phyloP scores from a whole-genome alignment of 148 eudicot genomes.

The Hydrangea macrophylla region DNA sequence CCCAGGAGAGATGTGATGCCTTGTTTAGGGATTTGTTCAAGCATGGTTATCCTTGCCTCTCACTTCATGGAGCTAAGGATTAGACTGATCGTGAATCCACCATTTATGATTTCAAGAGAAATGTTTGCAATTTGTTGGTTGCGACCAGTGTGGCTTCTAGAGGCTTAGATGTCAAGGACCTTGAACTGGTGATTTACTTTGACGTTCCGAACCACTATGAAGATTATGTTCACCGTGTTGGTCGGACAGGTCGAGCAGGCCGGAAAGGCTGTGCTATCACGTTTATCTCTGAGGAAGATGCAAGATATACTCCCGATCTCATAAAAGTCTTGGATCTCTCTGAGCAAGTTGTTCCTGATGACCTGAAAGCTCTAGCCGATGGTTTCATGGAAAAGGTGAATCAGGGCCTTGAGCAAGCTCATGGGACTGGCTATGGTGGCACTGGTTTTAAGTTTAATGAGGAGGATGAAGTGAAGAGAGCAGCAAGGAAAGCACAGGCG shows the following conservation, averaged over 20 bases:
- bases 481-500: too few relatives aligned
- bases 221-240: too few relatives aligned
- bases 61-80: constrained; percentile 77
- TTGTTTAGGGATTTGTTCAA: constrained; percentile 54
- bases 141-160: constrained; percentile 78
- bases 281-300: too few relatives aligned
- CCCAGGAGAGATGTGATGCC: too few relatives aligned
- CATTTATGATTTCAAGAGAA: constrained; percentile 63
- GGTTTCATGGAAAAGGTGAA: constrained; percentile 68
- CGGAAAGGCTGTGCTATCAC: too few relatives aligned
- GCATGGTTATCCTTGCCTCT: constrained; percentile 69
- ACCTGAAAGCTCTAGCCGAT: constrained; percentile 61
- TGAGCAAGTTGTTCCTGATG: constrained; percentile 65
- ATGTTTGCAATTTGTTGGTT: constrained; percentile 67
- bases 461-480: too few relatives aligned
- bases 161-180: constrained; percentile 75
- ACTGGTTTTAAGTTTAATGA: too few relatives aligned
- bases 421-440: constrained; percentile 77
- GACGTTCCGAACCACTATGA: too few relatives aligned
- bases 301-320: too few relatives aligned
- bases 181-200: too few relatives aligned
- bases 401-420: constrained; percentile 68
- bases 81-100: too few relatives aligned
- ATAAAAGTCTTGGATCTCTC: constrained; percentile 58
- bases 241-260: too few relatives aligned